Conservation (phyloP, 108 stramenopile genomes). For the Stephanodiscus minutulus region DNA sequence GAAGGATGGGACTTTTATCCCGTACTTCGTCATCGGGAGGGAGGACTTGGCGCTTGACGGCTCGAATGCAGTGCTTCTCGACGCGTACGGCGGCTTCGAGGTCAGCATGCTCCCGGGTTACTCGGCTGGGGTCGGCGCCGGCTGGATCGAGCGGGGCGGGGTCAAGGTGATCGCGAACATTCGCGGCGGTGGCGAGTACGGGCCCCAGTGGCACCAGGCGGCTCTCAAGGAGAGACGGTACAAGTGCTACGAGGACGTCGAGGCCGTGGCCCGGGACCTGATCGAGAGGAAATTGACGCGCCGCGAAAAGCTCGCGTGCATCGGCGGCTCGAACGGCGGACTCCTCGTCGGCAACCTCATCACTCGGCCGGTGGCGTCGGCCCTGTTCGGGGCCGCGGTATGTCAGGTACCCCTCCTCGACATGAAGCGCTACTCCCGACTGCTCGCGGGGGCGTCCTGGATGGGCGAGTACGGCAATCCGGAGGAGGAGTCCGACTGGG, state of each 20-base stretch:
- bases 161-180: slow-evolving; percentile 89
- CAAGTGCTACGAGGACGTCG: slow-evolving; percentile 94
- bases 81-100: slow-evolving; percentile 88
- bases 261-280: slow-evolving; percentile 86
- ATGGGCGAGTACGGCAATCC: slow-evolving; percentile 96
- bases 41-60: slow-evolving; percentile 59
- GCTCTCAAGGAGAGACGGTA: slow-evolving; percentile 79
- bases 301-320: slow-evolving; percentile 76
- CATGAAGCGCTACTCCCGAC: slow-evolving; percentile 83
- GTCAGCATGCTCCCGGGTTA: slow-evolving; percentile 63
- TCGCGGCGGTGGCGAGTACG: slow-evolving; percentile 65
- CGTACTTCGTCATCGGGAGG: slow-evolving; percentile 74
- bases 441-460: slow-evolving; percentile 93
- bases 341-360: slow-evolving; percentile 86
- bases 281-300: slow-evolving; percentile 62
- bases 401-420: slow-evolving; percentile 93
- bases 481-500: slow-evolving; percentile 85
- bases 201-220: slow-evolving; percentile 86
- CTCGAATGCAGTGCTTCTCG: slow-evolving; percentile 67
- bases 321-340: slow-evolving; percentile 61
- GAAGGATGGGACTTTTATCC: slow-evolving; percentile 74
- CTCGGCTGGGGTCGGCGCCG: slow-evolving; percentile 53
- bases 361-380: slow-evolving; percentile 64
- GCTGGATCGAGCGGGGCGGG: slow-evolving; percentile 88
- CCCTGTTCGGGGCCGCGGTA: slow-evolving; percentile 85